These are phyloP conservation scores for Panicum hallii DNA, from an alignment of 202 grass and related monocot genomes.

Conservation along the genomic window DNA sequence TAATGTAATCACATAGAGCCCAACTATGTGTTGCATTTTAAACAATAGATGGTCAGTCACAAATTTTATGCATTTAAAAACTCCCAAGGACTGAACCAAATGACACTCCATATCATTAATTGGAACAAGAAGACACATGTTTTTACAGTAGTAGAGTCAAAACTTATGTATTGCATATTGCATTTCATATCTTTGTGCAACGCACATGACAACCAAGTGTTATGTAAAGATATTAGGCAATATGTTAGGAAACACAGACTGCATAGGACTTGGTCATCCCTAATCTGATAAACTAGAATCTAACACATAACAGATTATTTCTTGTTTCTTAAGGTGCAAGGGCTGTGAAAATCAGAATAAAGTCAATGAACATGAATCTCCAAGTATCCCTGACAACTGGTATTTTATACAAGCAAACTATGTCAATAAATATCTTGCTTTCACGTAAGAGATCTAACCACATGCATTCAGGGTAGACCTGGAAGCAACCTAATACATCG, in stretches of 20 bases:
- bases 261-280: neutral
- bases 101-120: constrained; percentile 7
- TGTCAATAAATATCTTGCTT: neutral
- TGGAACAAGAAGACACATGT: neutral
- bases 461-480: constrained; percentile 1
- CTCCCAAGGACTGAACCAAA: neutral
- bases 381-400: neutral
- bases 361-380: neutral
- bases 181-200: constrained; percentile 17
- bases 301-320: constrained; percentile 2
- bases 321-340: constrained; percentile 32
- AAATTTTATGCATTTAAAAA: constrained; percentile 2
- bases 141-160: constrained; percentile 6
- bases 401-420: constrained; percentile 17
- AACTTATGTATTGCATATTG: constrained; percentile 6
- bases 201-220: constrained; percentile 2
- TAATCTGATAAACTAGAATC: constrained; percentile 15
- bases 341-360: constrained; percentile 3
- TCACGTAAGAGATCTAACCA: constrained; percentile 20
- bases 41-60: neutral
- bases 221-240: neutral
- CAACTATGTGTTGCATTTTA: neutral
- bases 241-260: neutral
- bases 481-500: neutral
- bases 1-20: constrained; percentile 1